phyloP scores from a whole-genome alignment of 1,284 basidiomycete species.

The Puccinia polysora region DNA sequence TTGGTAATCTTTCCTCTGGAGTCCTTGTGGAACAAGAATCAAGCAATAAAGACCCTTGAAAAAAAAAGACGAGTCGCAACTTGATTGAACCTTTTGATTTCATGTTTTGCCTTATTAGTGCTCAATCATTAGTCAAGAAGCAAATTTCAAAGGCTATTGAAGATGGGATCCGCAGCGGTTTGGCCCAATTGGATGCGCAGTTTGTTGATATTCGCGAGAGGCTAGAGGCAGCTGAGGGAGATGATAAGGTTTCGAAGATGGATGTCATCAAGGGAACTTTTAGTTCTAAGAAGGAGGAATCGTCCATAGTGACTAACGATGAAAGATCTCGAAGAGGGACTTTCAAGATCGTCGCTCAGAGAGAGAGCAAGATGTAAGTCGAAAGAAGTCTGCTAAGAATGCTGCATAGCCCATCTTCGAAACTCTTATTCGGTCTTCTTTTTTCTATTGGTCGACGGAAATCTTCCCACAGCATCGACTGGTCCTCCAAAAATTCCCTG shows the following conservation, averaged over 20 bases:
- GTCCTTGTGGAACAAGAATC: background rate
- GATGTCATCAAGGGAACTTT: constrained; percentile 42
- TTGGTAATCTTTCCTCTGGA: constrained; percentile 22
- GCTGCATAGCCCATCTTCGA: too few relatives aligned
- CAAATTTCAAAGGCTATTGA: constrained; percentile 79
- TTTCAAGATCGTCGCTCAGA: constrained; percentile 40
- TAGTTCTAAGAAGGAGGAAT: constrained; percentile 38
- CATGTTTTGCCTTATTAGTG: constrained; percentile 16
- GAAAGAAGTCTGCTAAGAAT: too few relatives aligned
- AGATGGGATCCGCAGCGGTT: constrained; percentile 69
- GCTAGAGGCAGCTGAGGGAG: constrained; percentile 37
- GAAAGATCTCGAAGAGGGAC: constrained; percentile 39
- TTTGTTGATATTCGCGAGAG: constrained; percentile 40
- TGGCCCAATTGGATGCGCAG: constrained; percentile 55
- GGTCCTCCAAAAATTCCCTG: constrained; percentile 41
- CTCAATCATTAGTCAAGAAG: constrained; percentile 68
- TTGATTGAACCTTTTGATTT: background rate
- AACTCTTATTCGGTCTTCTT: background rate
- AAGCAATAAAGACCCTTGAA: background rate
- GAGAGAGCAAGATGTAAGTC: constrained; percentile 41
- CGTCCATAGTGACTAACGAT: constrained; percentile 18
- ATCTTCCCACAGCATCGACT: constrained; percentile 29
- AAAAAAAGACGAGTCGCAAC: too few relatives aligned
- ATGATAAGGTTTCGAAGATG: constrained; percentile 37
- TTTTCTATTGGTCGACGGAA: background rate